Evolutionary conservation across 768 basidiomycete species (phyloP), one percentile per base, ranked within the genome.

Genomic region (Rhizopogon vesiculosus): DNA sequence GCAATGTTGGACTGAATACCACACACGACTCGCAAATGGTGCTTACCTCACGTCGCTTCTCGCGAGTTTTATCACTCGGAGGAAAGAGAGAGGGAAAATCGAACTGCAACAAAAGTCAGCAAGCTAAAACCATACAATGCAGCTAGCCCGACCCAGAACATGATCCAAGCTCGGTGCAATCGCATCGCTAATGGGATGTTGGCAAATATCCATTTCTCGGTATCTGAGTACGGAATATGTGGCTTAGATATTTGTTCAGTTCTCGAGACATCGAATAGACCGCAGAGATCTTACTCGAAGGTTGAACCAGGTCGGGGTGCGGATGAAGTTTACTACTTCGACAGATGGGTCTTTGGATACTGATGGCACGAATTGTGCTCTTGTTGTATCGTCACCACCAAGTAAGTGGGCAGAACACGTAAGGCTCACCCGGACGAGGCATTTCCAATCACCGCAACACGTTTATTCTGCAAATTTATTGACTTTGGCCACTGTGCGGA

Each of bases 221-320:
- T 43, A 44, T 63, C 69, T 65, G 77, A 49, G 54, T 54, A 48
- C 74, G 72, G 71, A 80, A 85, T 43, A 46, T 66, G 63, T 28
- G 61, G 58, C 63, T 60, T 44, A 71, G 42, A 79, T 74, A 5
- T 28, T 77, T 81, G 46, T 31, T 9, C 7, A 55, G 29, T 48
- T 10, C 25, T 13, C 28, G 16, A 40, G 16, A 8, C 29, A 15
- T 35, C 18, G n/a, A 9, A 25, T 10, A 35, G 16, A 35, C 22
- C 50, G 12, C 35, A 16, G 22, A 38, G 33, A 35, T 49, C 76
- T 61, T 61, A 85, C 84, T 57, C 78, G 76, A 2, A 78, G 77
- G 1, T 77, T 55, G 59, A 76, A 84, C 84, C 84, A 88, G 56
- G 82, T 79, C 6, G 84, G 84, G 33, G 81, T 84, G 46, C 86